Evolutionary conservation across 2,329 filamentous ascomycete species (phyloP).

Genomic region (Phaeosphaeria sp.): DNA sequence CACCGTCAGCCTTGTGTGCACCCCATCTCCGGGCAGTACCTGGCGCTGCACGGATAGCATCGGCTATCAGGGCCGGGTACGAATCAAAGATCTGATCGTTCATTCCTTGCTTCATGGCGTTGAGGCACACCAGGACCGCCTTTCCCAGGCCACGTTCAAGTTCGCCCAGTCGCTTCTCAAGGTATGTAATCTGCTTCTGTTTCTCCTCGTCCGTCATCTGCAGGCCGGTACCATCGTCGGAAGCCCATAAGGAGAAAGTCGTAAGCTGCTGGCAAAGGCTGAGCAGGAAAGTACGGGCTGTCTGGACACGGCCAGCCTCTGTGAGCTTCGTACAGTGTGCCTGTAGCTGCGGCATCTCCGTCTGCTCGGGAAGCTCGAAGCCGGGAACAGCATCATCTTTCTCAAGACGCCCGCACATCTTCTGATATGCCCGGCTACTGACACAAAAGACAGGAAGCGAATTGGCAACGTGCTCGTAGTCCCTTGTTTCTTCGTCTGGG

Average conservation of each 20-base stretch:
- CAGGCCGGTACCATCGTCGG: constrained; percentile 50
- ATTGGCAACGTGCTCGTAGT: constrained; percentile 65
- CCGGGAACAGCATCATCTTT: constrained; percentile 62
- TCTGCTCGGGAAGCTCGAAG: constrained; percentile 61
- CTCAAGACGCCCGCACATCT: constrained; percentile 61
- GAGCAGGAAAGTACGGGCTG: constrained; percentile 60
- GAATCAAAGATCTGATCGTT: constrained; percentile 56
- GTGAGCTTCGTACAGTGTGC: constrained; percentile 66
- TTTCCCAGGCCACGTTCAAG: constrained; percentile 53
- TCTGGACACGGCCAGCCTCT: constrained; percentile 54
- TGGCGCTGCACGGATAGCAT: constrained; percentile 48
- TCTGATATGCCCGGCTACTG: constrained; percentile 68
- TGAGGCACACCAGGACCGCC: constrained; percentile 48
- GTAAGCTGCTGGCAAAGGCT: constrained; percentile 59
- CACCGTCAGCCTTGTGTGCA: constrained; percentile 51
- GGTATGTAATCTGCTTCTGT: constrained; percentile 48
- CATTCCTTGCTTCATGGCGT: constrained; percentile 51
- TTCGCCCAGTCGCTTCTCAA: constrained; percentile 49
- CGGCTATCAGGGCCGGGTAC: constrained; percentile 48
- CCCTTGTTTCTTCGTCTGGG: constrained; percentile 60
- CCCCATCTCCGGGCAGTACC: constrained; percentile 47
- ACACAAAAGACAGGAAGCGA: constrained; percentile 70
- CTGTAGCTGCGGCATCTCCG: constrained; percentile 64
- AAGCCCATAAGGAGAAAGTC: constrained; percentile 61
- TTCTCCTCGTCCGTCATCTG: constrained; percentile 52